Base-by-base conservation (phyloP, 2,329 filamentous ascomycete genomes). In the Fonsecaea multimorphosa region DNA sequence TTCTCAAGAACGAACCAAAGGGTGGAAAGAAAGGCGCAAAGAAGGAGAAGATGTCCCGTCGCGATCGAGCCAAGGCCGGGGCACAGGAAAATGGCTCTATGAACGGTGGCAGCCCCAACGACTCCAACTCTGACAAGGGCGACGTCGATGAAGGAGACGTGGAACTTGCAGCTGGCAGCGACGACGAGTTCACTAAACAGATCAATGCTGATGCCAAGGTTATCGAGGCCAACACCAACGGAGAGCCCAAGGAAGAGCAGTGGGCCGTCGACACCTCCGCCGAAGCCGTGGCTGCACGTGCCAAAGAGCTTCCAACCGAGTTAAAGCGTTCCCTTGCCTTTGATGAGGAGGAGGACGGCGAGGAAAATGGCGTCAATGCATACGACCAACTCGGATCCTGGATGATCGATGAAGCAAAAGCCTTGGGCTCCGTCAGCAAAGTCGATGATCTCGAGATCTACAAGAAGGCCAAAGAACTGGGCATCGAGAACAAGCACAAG, bases 241-340 rank as follows among this genome's bases (percentile, higher is more conserved):
- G 67, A 52, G 87, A 90, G 74, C 85, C 87, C 74, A 91, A 93
- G 79, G 92, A 97, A 71, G 89, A 96, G 69, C 87, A 96, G 72
- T 99, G 95, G 95, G 91, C 93, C 68, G 92, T 98, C 66, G 95
- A 99, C 78, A 95, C 96, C 83, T 97, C 93, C 70, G 92, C 93
- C 78, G 93, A 93, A 78, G 95, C 95, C 71, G 91, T 98, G 83
- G 93, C 91, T 82, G 94, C 94, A 74, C 95, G 95, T 79, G 92
- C 93, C 77, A 91, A 94, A 79, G 89, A 93, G 71, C 90, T 99
- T 58, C 92, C 95, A n/a, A 89, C 89, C 72, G 95, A 98, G 76
- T 90, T 99, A 77, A 97, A 97, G 87, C 89, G 91, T 77, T 91
- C 92, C 76, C 89, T 98, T 71, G 92, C 91, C 74, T 85, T 97